Base-by-base conservation (phyloP, 495 filamentous ascomycete species). In the Bryoglossum gracile region DNA sequence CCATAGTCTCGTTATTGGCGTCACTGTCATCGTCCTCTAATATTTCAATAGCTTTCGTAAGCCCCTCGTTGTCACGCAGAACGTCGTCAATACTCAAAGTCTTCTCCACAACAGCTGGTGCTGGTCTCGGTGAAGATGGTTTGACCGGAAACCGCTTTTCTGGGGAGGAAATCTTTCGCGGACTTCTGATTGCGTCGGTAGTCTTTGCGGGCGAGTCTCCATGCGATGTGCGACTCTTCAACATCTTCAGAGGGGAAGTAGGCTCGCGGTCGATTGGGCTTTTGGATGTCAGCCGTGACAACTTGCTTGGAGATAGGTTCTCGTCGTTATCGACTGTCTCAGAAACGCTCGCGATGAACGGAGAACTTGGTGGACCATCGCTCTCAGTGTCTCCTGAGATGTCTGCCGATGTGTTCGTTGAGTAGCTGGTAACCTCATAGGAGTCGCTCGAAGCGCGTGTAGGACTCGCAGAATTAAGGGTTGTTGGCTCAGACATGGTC, bases 61-160 rank as follows among this genome's bases (percentile, higher is more conserved):
- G 61, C 14, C 63, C 58, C 30, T 61, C 55, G 24, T 70, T 38
- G 59, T 60, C 39, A 59, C 55, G 41, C n/a, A 60, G 33, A 18
- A 61, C 65, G 46, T 71, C 67, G 17, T 68, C 53, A 21, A 65
- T 57, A 6, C 28, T 41, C 5, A 58, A 26, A 16, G 34, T 43
- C 22, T 52, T 40, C 33, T 66, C 35, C 42, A 48, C 17, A 55
- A 51, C 19, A 53, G 50, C 41, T 14, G 32, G 39, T 53, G 13
- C 24, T 25, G 50, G 50, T 14, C 56, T 51, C 1, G 63, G 50
- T 18, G 62, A 56, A 54, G 56, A 70, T 46, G 73, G 55, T 55
- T 68, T 72, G 50, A 78, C 69, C 13, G 75, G 75, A 48, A 78
- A 78, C 33, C 75, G 65, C 59, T 71, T 73, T 41, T 74, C 72